Base-by-base conservation (phyloP, 768 basidiomycete species). In the Hysterangium stoloniferum region DNA sequence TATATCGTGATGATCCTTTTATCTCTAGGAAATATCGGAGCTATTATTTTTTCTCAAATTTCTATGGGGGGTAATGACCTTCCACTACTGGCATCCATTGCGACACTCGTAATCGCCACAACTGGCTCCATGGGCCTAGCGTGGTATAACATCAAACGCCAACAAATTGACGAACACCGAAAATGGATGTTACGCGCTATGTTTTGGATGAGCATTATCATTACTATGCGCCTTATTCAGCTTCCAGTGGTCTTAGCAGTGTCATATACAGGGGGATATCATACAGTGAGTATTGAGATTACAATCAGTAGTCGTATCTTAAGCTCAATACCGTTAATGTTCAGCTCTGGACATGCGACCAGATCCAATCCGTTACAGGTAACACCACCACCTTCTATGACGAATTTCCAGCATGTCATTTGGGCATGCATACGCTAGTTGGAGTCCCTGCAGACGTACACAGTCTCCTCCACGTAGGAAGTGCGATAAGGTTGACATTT, bases 181-280 rank as follows among this genome's bases (percentile, higher is more conserved):
- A 51, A 51, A 42, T 51, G 49, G 49, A 51, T 51, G 49, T 33
- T 51, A 11, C 49, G 49, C 15, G 49, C 49, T 7, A 42, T 51
- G 49, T 51, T 51, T 43, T 41, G 38, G 37, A 51, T 51, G 49
- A n/a, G 38, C 27, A 51, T 40, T 19, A 51, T 51, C 13, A 20
- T 51, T 6, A 42, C 48, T 4, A 50, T 50, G 48, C 49, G 49
- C 20, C 15, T 51, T 9, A 27, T 51, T 28, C 11, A n/a, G 37
- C 4, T 31, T 6, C 4, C 43, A 15, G 24, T 33, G 4, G 35
- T 51, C 13, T 8, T 33, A 4, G 12, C 49, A 7, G 22, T 40
- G 31, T 3, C 11, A 5, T 29, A 32, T 22, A 27, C 6, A 29
- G 37, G 49, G 12, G 37, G 37, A 7, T 41, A 51, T 31, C 25